phyloP scores from a whole-genome alignment of 805 yeast species.

The Kodamaea fukazawae region DNA sequence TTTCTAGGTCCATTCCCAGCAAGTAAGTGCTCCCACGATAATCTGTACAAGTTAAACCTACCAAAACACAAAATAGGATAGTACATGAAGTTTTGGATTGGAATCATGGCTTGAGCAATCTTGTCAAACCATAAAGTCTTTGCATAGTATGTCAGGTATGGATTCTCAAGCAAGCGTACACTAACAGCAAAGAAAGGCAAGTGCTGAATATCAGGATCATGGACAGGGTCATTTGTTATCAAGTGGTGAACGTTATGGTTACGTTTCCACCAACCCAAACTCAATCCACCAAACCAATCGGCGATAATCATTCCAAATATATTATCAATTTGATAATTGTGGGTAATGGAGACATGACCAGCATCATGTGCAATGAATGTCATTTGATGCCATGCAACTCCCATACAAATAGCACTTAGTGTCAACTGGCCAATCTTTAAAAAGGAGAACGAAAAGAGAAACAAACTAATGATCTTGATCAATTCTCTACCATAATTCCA shows the following conservation, averaged over 20 bases:
- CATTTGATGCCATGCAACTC: conserved; percentile 85
- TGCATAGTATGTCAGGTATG: conserved; percentile 80
- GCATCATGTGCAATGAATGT: conserved; percentile 89
- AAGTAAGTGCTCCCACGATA: conserved; percentile 76
- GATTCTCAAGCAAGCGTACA: conserved; percentile 60
- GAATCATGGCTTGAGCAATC: conserved; percentile 56
- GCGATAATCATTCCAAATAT: conserved; percentile 71
- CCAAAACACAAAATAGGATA: conserved; percentile 82
- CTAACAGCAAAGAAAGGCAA: conserved; percentile 88
- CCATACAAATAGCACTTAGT: conserved; percentile 63
- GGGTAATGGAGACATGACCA: conserved; percentile 82
- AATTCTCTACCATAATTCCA: conserved; percentile 70
- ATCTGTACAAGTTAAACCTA: conserved; percentile 76
- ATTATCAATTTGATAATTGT: conserved; percentile 73
- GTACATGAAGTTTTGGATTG: conserved; percentile 65
- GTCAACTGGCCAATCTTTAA: conserved; percentile 45
- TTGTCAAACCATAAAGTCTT: conserved; percentile 64
- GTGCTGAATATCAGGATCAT: conserved; percentile 94
- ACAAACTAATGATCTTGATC: conserved; percentile 55
- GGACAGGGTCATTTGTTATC: conserved; percentile 88
- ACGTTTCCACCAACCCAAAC: conserved; percentile 93
- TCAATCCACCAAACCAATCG: conserved; percentile 80
- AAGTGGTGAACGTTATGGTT: conserved; percentile 93
- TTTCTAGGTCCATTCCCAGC: conserved; percentile 74
- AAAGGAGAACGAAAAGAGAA: conserved; percentile 48